Evolutionary conservation across 257 asterid species (phyloP).

Genomic region (Parsonsia alboflavescens): DNA sequence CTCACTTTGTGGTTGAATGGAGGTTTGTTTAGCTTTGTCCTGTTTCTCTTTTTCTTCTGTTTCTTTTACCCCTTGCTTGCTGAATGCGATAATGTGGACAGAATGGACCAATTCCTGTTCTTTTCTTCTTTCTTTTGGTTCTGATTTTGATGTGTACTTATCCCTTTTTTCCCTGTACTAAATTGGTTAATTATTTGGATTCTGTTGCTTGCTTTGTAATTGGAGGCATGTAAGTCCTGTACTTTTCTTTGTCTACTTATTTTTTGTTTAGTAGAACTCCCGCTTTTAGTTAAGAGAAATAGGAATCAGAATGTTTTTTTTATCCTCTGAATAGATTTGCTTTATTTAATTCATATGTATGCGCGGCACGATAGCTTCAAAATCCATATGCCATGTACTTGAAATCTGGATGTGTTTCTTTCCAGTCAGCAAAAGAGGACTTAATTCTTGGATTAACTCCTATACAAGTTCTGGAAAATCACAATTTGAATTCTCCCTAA

Average conservation of each 20-base stretch:
- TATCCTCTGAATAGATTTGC: neutral
- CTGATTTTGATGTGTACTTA: slow-evolving; percentile 18
- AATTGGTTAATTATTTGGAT: slow-evolving; percentile 1
- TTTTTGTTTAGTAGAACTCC: neutral
- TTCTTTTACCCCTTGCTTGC: slow-evolving; percentile 7
- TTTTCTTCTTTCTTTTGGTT: neutral
- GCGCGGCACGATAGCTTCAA: too few species aligned
- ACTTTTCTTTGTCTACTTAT: neutral
- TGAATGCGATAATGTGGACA: neutral
- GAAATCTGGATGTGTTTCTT: too few species aligned
- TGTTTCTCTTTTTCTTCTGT: neutral
- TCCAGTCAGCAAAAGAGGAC: too few species aligned
- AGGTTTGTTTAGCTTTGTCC: slow-evolving; percentile 35
- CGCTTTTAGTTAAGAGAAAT: neutral
- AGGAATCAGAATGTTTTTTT: neutral
- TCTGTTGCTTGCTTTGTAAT: neutral
- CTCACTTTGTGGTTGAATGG: slow-evolving; percentile 95
- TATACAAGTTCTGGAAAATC: neutral
- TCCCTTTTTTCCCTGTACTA: neutral
- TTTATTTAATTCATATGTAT: neutral
- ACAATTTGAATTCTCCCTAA: neutral
- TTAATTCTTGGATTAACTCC: neutral
- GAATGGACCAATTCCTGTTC: neutral
- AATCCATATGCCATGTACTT: too few species aligned
- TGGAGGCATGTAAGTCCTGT: neutral